Evolutionary conservation across 352 stramenopile genomes (phyloP).

Genomic region (Albugo candida): DNA sequence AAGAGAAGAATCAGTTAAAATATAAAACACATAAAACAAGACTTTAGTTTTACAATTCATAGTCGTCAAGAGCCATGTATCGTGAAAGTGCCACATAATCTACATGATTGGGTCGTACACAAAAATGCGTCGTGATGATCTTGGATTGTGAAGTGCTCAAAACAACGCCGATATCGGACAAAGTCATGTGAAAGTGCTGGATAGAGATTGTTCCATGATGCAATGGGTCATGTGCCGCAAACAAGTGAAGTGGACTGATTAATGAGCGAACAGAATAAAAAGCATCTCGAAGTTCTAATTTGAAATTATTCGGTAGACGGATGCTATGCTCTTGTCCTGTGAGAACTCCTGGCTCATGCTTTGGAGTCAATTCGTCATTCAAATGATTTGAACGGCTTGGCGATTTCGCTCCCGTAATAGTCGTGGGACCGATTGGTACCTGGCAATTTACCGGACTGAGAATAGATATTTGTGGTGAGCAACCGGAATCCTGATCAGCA

Average conservation of each 20-base stretch:
- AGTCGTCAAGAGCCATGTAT: slow-evolving; percentile 26
- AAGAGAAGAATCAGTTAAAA: not conserved
- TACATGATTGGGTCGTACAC: slow-evolving; percentile 13
- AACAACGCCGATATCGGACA: slow-evolving; percentile 23
- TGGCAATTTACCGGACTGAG: not conserved
- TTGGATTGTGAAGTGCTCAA: slow-evolving; percentile 15
- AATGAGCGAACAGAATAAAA: slow-evolving; percentile 25
- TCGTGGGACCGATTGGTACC: not conserved
- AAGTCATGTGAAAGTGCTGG: slow-evolving; percentile 21
- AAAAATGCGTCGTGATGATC: slow-evolving; percentile 22
- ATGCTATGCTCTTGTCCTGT: not conserved
- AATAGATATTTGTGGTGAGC: too few species aligned
- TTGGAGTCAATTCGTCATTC: not conserved
- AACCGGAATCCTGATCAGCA: too few species aligned
- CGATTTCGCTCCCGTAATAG: slow-evolving; percentile 5
- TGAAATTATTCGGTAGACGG: slow-evolving; percentile 6
- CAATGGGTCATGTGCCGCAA: slow-evolving; percentile 26
- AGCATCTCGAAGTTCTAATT: slow-evolving; percentile 22
- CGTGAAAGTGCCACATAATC: slow-evolving; percentile 26
- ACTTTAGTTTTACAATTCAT: slow-evolving; percentile 20
- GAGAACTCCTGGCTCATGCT: not conserved
- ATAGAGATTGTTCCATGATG: slow-evolving; percentile 17
- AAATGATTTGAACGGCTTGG: slow-evolving; percentile 6
- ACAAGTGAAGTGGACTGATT: slow-evolving; percentile 23
- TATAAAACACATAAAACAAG: not conserved